phyloP scores from a whole-genome alignment of 1,139 yeast species.

The Saccharomycopsis hybrid region DNA sequence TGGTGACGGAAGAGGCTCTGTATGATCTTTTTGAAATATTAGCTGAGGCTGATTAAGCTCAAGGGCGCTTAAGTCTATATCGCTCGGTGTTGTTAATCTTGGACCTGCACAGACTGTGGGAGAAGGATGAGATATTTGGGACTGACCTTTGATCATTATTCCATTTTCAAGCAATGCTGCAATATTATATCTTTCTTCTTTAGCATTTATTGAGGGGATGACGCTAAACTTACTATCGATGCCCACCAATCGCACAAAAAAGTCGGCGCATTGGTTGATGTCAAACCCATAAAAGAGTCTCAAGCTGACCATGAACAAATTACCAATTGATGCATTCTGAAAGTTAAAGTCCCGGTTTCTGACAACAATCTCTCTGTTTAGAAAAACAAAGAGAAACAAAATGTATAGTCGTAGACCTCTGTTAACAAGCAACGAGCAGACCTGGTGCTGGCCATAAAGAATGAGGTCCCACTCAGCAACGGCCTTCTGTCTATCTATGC shows the following conservation, averaged over 20 bases:
- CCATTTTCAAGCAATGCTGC: constrained; percentile 72
- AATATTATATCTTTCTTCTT: constrained; percentile 58
- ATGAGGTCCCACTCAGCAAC: constrained; percentile 68
- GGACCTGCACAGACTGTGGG: constrained; percentile 1
- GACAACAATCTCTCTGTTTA: not conserved
- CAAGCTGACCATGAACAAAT: constrained; percentile 75
- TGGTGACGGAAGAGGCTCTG: constrained; percentile 66
- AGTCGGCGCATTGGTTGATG: constrained; percentile 10
- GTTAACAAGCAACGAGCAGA: constrained; percentile 37
- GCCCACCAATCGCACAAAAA: constrained; percentile 14
- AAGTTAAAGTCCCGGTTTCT: constrained; percentile 42
- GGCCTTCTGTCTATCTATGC: constrained; percentile 48
- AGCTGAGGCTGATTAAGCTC: constrained; percentile 14
- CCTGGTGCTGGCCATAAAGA: constrained; percentile 69
- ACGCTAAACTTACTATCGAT: constrained; percentile 11
- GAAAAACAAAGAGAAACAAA: constrained; percentile 65
- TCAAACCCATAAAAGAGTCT: constrained; percentile 66
- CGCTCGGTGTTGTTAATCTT: constrained; percentile 14
- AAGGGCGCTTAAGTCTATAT: constrained; percentile 17
- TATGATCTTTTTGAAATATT: constrained; percentile 31
- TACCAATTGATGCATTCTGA: constrained; percentile 80
- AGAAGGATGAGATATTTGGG: constrained; percentile 83
- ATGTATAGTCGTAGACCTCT: constrained; percentile 42
- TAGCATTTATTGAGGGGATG: constrained; percentile 13
- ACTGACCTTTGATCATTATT: constrained; percentile 80